phyloP scores from a whole-genome alignment of 2,329 filamentous ascomycete genomes.

The Tolypocladium guangdongense region DNA sequence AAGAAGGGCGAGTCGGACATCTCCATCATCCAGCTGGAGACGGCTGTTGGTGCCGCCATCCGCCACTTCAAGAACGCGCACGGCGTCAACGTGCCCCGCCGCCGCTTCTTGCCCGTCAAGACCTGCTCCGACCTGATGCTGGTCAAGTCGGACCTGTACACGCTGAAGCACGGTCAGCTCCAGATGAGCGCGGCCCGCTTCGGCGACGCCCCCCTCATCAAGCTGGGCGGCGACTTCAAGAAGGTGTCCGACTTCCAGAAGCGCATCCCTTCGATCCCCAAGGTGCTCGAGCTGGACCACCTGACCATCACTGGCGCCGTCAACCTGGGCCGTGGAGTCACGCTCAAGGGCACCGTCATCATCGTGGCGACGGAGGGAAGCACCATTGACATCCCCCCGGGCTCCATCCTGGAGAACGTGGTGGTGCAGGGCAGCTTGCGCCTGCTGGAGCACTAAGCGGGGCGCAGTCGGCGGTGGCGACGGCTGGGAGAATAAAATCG shows the following conservation, averaged over 20 bases:
- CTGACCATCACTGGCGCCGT: conserved; percentile 96
- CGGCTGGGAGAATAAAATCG: background rate
- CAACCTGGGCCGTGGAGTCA: conserved; percentile 91
- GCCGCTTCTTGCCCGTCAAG: conserved; percentile 98
- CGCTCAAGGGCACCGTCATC: conserved; percentile 95
- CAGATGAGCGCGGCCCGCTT: conserved; percentile 95
- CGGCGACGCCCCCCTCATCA: conserved; percentile 93
- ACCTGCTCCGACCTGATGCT: conserved; percentile 99
- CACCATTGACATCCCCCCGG: conserved; percentile 95
- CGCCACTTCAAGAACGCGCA: conserved; percentile 98
- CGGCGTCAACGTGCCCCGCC: conserved; percentile 95
- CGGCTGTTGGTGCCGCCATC: conserved; percentile 94
- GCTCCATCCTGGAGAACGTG: conserved; percentile 95
- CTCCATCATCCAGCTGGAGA: conserved; percentile 96
- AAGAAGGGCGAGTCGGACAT: conserved; percentile 99
- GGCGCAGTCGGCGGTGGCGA: background rate
- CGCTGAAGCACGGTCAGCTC: conserved; percentile 94
- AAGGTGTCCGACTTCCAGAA: conserved; percentile 97
- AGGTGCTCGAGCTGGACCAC: conserved; percentile 86
- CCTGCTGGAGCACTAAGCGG: conserved; percentile 50
- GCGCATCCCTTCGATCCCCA: conserved; percentile 76
- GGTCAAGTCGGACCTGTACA: conserved; percentile 99
- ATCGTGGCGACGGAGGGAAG: conserved; percentile 96
- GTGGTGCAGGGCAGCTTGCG: conserved; percentile 95
- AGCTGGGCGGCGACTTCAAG: conserved; percentile 98